Conservation (phyloP, 805 yeast species). For the Lipomyces yamadae region DNA sequence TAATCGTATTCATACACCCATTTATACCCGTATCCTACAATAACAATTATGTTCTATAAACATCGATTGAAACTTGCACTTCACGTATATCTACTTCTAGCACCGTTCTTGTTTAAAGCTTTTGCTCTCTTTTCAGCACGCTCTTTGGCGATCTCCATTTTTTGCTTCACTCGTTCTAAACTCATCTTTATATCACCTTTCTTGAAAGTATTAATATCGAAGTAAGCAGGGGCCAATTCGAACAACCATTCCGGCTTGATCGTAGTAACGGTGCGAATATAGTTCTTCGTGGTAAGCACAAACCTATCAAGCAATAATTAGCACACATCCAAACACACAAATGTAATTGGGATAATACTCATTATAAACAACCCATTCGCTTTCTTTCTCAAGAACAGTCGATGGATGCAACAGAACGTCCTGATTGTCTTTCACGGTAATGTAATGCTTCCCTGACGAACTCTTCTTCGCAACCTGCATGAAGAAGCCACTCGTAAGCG, state of each 20-base stretch:
- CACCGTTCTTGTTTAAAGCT: conserved; percentile 14
- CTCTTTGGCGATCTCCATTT: conserved; percentile 45
- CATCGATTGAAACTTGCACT: background rate
- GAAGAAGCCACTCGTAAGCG: conserved; percentile 89
- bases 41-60: background rate
- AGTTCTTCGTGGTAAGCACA: conserved; percentile 90
- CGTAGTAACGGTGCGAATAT: conserved; percentile 89
- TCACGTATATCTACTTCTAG: background rate
- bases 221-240: conserved; percentile 76
- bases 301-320: conserved; percentile 46
- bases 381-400: conserved; percentile 83
- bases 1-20: background rate
- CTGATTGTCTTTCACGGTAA: conserved; percentile 94
- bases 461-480: conserved; percentile 95
- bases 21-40: background rate
- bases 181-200: conserved; percentile 75
- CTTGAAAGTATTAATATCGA: conserved; percentile 63
- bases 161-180: conserved; percentile 61
- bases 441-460: conserved; percentile 66
- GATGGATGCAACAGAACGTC: conserved; percentile 94
- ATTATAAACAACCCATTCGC: conserved; percentile 93
- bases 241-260: conserved; percentile 92
- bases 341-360: conserved; percentile 50
- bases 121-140: conserved; percentile 29
- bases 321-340: background rate